Conservation (phyloP, 345 rosid genomes). For the Euphorbia tirucalli region DNA sequence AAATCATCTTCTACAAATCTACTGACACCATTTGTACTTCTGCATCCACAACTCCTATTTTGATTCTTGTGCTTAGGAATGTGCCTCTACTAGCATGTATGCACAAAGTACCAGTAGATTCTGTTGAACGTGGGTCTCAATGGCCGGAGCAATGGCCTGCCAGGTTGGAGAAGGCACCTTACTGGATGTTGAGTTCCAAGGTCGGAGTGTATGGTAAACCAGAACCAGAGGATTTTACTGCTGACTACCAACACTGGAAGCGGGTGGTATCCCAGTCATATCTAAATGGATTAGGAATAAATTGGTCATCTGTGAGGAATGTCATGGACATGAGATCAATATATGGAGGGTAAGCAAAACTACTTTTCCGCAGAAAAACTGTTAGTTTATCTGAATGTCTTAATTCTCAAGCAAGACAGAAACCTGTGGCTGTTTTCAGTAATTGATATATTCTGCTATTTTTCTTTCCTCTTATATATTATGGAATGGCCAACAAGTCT, state of each 20-base stretch:
- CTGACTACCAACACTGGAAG: conserved; percentile 87
- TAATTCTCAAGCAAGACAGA: neutral
- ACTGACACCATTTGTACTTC: neutral
- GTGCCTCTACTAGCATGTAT: conserved; percentile 87
- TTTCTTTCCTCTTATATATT: neutral
- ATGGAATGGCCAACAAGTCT: neutral
- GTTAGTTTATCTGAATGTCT: neutral
- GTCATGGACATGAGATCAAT: conserved; percentile 97
- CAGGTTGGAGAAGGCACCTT: conserved; percentile 77
- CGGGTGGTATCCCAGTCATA: conserved; percentile 81
- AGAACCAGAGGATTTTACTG: conserved; percentile 77
- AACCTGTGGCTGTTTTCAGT: neutral
- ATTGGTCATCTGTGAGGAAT: conserved; percentile 81
- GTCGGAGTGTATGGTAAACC: conserved; percentile 92
- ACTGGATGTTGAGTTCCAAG: conserved; percentile 77
- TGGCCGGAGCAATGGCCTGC: conserved; percentile 97
- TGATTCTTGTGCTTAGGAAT: conserved; percentile 47
- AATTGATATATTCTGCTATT: neutral
- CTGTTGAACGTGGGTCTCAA: conserved; percentile 71
- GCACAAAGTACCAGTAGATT: conserved; percentile 69
- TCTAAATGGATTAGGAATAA: conserved; percentile 73
- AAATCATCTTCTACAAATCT: neutral
- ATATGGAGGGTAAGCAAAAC: conserved; percentile 80
- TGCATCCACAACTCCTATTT: conserved; percentile 8
- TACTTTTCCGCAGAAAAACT: neutral